Evolutionary conservation across 768 basidiomycete species (phyloP), one percentile per base, ranked within the genome.

Genomic region (Collybiopsis luxurians): DNA sequence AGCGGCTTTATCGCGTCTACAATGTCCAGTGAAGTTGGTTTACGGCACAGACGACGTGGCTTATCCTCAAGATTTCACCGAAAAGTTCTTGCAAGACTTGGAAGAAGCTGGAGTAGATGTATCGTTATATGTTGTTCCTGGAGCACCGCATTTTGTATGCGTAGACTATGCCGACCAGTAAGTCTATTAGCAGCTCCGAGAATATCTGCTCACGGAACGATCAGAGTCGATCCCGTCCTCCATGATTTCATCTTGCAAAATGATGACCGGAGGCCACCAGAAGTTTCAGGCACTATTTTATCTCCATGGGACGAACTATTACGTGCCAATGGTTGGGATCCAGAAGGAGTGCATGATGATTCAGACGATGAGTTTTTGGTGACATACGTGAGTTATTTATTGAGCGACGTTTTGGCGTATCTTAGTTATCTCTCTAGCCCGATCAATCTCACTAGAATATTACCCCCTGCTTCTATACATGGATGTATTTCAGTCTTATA

Each of bases 31-130:
- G 19, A 63, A 62, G 59, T 59, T 66, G 26, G 51, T 66, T 5
- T 62, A 66, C n/a, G 64, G 66, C 44, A 58, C 58, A 0, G 62
- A 66, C 49, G 69, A 68, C 40, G 68, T 69, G 55, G 64, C 64
- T 24, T 63, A 60, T 45, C 49, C 52, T 21, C 21, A 63, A 53
- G 62, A 54, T 28, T 56, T 55, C 48, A 60, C 56, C 23, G 51
- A 56, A 10, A 58, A 55, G 52, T 63, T 67, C 34, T 51, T 46
- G 40, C 46, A 59, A 36, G 56, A 58, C 31, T 63, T 72, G 59
- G 60, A 34, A 48, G 56, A 60, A 34, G 61, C 59, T 55, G 66
- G 63, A 15, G 58, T 63, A 31, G 36, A 63, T 2, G 66, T 46
- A 1, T 28, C 49, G 46, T 47, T 66, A 13, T 43, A 52, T 1